Evolutionary conservation across 441 rosid species (phyloP), one percentile per base, ranked within the genome.

Genomic region (Gossypium laxum): DNA sequence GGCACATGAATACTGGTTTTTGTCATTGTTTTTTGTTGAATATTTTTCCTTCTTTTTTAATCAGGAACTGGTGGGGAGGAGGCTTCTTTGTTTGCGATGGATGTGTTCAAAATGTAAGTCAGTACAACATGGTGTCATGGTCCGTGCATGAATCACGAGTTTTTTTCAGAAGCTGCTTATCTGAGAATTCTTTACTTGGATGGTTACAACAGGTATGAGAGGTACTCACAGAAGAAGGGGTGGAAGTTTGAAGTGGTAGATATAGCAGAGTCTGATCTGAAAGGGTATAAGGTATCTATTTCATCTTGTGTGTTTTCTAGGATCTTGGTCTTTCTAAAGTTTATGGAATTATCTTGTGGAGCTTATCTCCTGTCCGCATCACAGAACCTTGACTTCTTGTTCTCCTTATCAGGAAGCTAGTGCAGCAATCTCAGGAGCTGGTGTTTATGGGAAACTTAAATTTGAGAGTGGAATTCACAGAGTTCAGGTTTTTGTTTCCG

Each of bases 381-480:
- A 69, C 12, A n/a, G 43, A 58, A 5, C 41, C 54, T 73, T 60
- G 76, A 72, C 70, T 67, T 72, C 41, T 68, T 0, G 54, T 74
- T 79, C 69, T 69, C 5, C 60, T 77, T 70, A 75, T 64, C 87
- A 91, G 97, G 96, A 93, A 91, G 98, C 93, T 71, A 90, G 88
- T 81, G 97, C 98, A 34, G 88, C 96, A 64, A 89, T 93, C 59
- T 86, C 91, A 1, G 97, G 98, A 54, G 82, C 73, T 68, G 87
- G 81, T 79, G 89, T 91, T 12, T 93, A 81, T 72, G 97, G 96
- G 69, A 91, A 91, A 77, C 93, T 93, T 63, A 93, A 93, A 86
- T 93, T 91, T 72, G 98, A 93, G 85, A 91, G 97, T 85, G 98
- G 97, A 59, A 87, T 93, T 71, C 98, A 93, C 78, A 86, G 98